Percentiles rank a stretch among this genome's conserved stretches.
phyloP scores from a whole-genome alignment of 116 monocot genomes.

The Posidonia oceanica region DNA sequence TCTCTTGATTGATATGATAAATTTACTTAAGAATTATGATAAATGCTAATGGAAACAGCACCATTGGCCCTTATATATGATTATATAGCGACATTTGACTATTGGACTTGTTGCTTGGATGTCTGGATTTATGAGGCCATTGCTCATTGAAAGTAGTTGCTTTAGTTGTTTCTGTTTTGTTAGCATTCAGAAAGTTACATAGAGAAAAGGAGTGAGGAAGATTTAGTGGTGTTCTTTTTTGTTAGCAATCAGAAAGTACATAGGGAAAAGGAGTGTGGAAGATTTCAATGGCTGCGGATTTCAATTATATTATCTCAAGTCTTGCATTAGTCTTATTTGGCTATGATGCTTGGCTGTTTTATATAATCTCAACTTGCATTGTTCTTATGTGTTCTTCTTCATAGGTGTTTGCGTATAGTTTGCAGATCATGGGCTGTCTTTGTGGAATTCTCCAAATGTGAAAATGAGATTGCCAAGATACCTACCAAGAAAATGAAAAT shows the following conservation, averaged over 20 bases:
- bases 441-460: slow-evolving; percentile 24
- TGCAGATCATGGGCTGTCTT: slow-evolving; percentile 51
- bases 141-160: no score
- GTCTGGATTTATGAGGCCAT: no score
- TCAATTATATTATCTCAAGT: neutral
- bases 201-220: neutral
- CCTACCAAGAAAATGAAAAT: slow-evolving; percentile 29
- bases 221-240: neutral
- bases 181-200: no score
- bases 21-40: no score
- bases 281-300: neutral
- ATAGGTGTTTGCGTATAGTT: slow-evolving; percentile 61
- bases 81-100: no score
- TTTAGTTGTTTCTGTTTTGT: no score
- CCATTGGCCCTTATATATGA: no score
- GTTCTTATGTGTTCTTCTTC: neutral
- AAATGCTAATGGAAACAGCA: no score
- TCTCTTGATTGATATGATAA: no score
- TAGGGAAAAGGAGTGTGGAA: neutral
- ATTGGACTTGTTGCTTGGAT: no score
- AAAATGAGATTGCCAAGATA: slow-evolving; percentile 10
- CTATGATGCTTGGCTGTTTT: neutral
- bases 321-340: neutral
- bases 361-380: neutral
- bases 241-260: no score